These are phyloP conservation scores for Arthrocladium fulminans DNA, from an alignment of 2,329 filamentous ascomycete genomes.

Conservation along the genomic window DNA sequence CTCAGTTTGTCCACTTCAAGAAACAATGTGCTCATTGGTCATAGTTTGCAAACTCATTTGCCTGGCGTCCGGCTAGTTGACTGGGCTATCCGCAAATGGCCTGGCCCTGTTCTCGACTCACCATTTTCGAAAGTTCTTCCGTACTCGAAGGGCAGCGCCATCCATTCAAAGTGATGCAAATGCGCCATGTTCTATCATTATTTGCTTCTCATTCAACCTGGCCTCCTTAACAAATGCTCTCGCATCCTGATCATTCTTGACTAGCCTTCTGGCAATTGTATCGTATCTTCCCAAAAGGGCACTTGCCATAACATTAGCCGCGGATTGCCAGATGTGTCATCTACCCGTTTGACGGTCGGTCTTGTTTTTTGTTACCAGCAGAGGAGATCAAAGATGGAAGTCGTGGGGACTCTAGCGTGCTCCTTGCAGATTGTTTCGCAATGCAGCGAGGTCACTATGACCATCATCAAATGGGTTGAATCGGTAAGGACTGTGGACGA, in stretches of 20 bases:
- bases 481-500: conserved; percentile 19
- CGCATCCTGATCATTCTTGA: neutral
- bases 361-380: neutral
- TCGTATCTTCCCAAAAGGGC: neutral
- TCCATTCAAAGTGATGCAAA: neutral
- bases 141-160: neutral
- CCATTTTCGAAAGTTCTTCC: neutral
- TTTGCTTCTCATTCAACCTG: neutral
- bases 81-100: neutral
- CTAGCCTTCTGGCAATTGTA: neutral
- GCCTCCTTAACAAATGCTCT: no score
- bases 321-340: neutral
- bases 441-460: conserved; percentile 17
- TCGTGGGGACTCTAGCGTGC: conserved; percentile 3
- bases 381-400: conserved; percentile 1
- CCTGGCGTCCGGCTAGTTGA: neutral
- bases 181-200: neutral
- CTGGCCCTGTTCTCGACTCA: neutral
- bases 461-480: conserved; percentile 19
- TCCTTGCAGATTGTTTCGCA: conserved; percentile 17
- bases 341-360: neutral
- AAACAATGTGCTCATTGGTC: neutral
- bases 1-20: neutral
- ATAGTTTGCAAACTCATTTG: neutral
- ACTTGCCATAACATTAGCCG: neutral